Evolutionary conservation across 1,139 yeast species (phyloP), one percentile per base, ranked within the genome.

Genomic region (Hemisphaericaspora xylanilytica): DNA sequence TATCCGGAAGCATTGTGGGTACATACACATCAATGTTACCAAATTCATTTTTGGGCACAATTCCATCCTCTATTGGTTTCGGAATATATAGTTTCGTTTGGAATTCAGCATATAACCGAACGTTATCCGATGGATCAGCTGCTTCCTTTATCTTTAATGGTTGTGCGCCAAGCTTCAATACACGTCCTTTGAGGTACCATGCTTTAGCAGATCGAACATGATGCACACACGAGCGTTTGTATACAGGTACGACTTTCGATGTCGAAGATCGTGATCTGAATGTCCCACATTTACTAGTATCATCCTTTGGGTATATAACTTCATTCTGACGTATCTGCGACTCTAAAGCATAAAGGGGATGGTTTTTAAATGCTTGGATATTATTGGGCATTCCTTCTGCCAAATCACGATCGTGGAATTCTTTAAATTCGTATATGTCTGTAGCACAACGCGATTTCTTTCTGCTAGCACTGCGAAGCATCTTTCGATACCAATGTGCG

Each of bases 381-480:
- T 78, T 85, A 39, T 82, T 80, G 0, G 99, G 99, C 73, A 92
- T 81, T 0, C 95, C 96, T 53, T 94, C 98, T 16, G 75, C 69
- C 22, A 78, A 65, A 39, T 86, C 83, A 34, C 88, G 68, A 37
- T 78, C 75, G 26, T 74, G 65, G 44, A 94, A 82, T 50, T 86
- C 94, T 34, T 76, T 76, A 39, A 77, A 70, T 56, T 92, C 98
- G 39, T 75, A 70, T 26, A 77, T 73, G 52, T 90, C 97, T 14
- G 77, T 63, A 31, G 72, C 70, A 5, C 72, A 68, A 1, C 65
- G 49, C 4, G 50, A 44, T 5, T 59, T 55, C 15, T 75, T 55
- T 7, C 52, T 46, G 10, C 58, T 52, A 5, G 67, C 66, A 0
- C 62, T 55, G 2, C 52, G 51, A 21, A 83, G 28, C 7, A 80